These are phyloP conservation scores for Parathielavia hyrcaniae DNA, from an alignment of 495 filamentous ascomycete species.

Conservation along the genomic window DNA sequence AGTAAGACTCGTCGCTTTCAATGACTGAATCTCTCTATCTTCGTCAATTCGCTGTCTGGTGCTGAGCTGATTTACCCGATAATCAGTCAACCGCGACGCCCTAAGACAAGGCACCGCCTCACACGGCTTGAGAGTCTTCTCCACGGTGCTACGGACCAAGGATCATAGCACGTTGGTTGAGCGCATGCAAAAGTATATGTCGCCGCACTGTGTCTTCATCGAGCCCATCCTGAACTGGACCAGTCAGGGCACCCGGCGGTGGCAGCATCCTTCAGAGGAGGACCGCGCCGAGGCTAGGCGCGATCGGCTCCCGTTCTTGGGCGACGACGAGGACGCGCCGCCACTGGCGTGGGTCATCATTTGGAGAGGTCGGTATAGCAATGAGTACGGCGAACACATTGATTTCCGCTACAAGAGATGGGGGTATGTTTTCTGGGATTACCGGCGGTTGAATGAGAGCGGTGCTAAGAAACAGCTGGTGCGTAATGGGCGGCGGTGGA, in stretches of 20 bases:
- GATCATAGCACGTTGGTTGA: constrained; percentile 9
- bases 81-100: background rate
- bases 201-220: background rate
- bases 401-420: background rate
- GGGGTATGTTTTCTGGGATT: constrained; percentile 30
- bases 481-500: too few species aligned
- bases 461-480: background rate
- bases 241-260: background rate
- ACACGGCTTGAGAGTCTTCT: constrained; percentile 9
- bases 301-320: constrained; percentile 20
- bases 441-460: constrained; percentile 13
- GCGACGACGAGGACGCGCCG: constrained; percentile 20
- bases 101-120: constrained; percentile 1
- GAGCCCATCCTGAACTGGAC: constrained; percentile 11
- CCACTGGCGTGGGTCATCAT: constrained; percentile 27
- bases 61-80: background rate
- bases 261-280: background rate
- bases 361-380: constrained; percentile 20
- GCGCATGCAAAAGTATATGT: constrained; percentile 6
- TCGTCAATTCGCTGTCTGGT: too few species aligned
- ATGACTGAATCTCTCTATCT: background rate
- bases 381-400: constrained; percentile 18
- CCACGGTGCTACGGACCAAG: constrained; percentile 9
- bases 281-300: constrained; percentile 5
- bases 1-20: too few species aligned